Conservation (phyloP, 2,329 filamentous ascomycete genomes). For the Rosellinia necatrix region DNA sequence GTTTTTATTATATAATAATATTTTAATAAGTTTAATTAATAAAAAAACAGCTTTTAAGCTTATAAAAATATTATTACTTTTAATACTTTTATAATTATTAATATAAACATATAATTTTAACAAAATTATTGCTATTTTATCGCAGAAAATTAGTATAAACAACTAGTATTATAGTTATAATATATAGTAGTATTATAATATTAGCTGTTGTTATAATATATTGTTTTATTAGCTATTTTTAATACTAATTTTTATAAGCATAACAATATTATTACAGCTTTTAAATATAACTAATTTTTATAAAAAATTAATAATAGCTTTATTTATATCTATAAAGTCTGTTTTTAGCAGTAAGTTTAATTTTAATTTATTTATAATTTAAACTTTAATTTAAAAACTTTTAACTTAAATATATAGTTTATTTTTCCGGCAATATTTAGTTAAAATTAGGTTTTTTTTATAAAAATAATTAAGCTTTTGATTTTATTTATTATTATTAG, state of each 20-base stretch:
- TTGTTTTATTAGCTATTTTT: neutral
- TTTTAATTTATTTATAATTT: neutral
- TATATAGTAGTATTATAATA: neutral
- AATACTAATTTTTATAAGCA: neutral
- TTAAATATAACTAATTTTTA: neutral
- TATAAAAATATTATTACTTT: neutral
- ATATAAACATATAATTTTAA: neutral
- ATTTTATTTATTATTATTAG: neutral
- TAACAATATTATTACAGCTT: neutral
- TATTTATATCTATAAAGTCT: neutral
- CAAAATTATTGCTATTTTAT: neutral
- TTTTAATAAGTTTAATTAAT: neutral
- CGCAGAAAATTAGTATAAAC: neutral
- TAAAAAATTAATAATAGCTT: neutral
- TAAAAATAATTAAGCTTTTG: neutral
- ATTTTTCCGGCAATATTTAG: neutral
- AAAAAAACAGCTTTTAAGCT: neutral
- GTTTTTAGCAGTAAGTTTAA: neutral
- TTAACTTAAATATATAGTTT: neutral
- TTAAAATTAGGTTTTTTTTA: too few relatives aligned
- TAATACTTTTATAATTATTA: neutral
- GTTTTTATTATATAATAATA: neutral
- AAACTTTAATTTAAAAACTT: neutral
- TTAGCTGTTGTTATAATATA: neutral
- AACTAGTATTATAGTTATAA: neutral